A percentile compares a stretch with the other conserved stretches of the same genome.
Conservation (phyloP, 371 early-diverging fungal species). For the Mortierella sp. region DNA sequence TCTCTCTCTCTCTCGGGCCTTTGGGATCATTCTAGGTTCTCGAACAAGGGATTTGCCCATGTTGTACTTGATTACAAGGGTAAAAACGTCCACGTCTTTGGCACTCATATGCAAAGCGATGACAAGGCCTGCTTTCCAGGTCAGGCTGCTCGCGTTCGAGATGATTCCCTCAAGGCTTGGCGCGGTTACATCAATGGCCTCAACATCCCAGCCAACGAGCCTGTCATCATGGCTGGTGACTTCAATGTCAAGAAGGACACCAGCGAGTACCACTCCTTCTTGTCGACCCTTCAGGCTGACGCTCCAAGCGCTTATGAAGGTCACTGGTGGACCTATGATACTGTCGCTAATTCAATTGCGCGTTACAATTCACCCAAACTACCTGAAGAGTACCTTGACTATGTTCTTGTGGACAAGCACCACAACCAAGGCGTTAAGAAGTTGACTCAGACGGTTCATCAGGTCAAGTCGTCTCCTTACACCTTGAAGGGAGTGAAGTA, state of each 20-base stretch:
- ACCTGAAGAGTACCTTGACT: slow-evolving; percentile 42
- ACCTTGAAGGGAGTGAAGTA: slow-evolving; percentile 23
- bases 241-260: slow-evolving; percentile 33
- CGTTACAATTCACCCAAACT: slow-evolving; percentile 31
- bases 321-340: slow-evolving; percentile 37
- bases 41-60: slow-evolving; percentile 48
- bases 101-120: slow-evolving; percentile 41
- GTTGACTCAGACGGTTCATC: slow-evolving; percentile 18
- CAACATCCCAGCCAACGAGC: slow-evolving; percentile 45
- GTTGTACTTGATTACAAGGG: slow-evolving; percentile 30
- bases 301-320: slow-evolving; percentile 27
- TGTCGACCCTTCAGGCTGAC: slow-evolving; percentile 20
- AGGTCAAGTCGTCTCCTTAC: slow-evolving; percentile 32
- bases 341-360: slow-evolving; percentile 36
- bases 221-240: slow-evolving; percentile 48
- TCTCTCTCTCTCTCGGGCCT: neutral
- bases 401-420: slow-evolving; percentile 28
- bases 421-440: slow-evolving; percentile 10
- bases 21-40: slow-evolving; percentile 16
- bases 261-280: slow-evolving; percentile 23
- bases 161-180: slow-evolving; percentile 19
- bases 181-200: slow-evolving; percentile 29
- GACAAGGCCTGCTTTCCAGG: slow-evolving; percentile 23
- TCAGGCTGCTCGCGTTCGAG: slow-evolving; percentile 27
- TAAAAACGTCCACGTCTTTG: slow-evolving; percentile 39